phyloP scores from a whole-genome alignment of 371 early-diverging fungal species.

The Mortierella sp. region DNA sequence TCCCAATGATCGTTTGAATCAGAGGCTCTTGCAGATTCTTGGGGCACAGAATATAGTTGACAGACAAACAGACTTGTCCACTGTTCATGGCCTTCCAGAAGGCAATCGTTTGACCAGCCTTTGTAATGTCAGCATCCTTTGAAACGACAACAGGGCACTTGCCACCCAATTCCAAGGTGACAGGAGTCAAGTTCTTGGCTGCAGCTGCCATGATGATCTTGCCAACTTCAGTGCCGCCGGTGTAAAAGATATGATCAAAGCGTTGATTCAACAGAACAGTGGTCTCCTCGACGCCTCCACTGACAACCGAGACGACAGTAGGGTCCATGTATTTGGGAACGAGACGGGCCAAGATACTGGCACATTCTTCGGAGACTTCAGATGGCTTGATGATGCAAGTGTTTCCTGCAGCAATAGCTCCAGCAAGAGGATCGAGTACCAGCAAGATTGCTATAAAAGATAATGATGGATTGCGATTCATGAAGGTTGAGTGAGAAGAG shows the following conservation, averaged over 20 bases:
- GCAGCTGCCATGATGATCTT: conserved; percentile 82
- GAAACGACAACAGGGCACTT: conserved; percentile 85
- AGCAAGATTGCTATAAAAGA: conserved; percentile 28
- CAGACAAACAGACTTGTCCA: conserved; percentile 87
- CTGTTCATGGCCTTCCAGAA: conserved; percentile 72
- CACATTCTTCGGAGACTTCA: conserved; percentile 71
- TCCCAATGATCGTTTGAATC: conserved; percentile 56
- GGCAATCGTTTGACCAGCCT: conserved; percentile 76
- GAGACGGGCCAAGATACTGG: conserved; percentile 57
- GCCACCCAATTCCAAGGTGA: conserved; percentile 88
- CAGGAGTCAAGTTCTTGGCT: conserved; percentile 78
- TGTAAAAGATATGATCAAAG: conserved; percentile 91
- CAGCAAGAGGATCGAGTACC: conserved; percentile 65
- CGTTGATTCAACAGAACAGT: conserved; percentile 74
- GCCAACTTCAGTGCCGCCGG: conserved; percentile 83
- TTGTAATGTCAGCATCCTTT: conserved; percentile 64
- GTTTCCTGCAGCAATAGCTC: conserved; percentile 90
- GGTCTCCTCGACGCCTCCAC: conserved; percentile 83
- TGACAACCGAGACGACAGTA: conserved; percentile 66
- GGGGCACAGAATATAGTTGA: conserved; percentile 83
- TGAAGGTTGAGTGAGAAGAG: too few relatives aligned
- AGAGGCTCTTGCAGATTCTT: conserved; percentile 58
- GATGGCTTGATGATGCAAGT: conserved; percentile 86
- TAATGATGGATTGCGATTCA: too few relatives aligned
- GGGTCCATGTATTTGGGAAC: conserved; percentile 72